Evolutionary conservation across 1,139 yeast genomes (phyloP), one percentile per base, ranked within the genome.

Genomic region (Yamadazyma mexicana): DNA sequence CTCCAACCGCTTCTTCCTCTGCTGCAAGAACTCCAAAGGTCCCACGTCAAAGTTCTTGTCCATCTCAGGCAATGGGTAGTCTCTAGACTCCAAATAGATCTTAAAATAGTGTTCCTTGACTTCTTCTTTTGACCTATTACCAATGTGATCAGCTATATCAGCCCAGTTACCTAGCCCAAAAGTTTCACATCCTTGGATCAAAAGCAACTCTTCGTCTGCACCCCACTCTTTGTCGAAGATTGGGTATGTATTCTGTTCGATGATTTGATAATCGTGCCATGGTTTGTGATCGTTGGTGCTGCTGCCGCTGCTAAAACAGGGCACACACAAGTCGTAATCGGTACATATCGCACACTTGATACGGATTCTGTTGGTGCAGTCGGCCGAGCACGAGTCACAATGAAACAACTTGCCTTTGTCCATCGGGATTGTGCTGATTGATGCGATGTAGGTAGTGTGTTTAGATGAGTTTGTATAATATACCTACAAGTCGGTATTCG

Each of bases 81-180:
- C 77, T 2, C 68, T 65, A 18, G 89, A 78, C 38, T 85, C 70
- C 30, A 92, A 61, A 60, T 88, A 92, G 3, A 83, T 73, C 11
- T 78, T 73, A 47, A 73, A 73, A 63, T 91, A 92, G 61, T 92
- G 99, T 39, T 77, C 70, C 11, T 81, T 88, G 12, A 89, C 96
- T 59, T 94, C 98, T 47, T 89, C 97, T 58, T 87, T 88, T 18
- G 89, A 80, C 44, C 98, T 63, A 34, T 92, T 89, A 6, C 98
- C 98, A 41, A 94, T 87, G 57, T 87, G 95, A 56, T 92, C 98
- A 9, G 96, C 86, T 14, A 92, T 79, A 61, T 92, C 98, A 52
- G 87, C 96, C 98, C 98, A 92, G 60, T 91, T 91, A 4, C 98
- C 99, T 42, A 91, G 68, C 0, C 99, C 98, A 40, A 78, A 76